Percentiles rank a stretch among this genome's conserved stretches.
phyloP scores from a whole-genome alignment of 305 asterid species.

The Caryopteris hybrid region DNA sequence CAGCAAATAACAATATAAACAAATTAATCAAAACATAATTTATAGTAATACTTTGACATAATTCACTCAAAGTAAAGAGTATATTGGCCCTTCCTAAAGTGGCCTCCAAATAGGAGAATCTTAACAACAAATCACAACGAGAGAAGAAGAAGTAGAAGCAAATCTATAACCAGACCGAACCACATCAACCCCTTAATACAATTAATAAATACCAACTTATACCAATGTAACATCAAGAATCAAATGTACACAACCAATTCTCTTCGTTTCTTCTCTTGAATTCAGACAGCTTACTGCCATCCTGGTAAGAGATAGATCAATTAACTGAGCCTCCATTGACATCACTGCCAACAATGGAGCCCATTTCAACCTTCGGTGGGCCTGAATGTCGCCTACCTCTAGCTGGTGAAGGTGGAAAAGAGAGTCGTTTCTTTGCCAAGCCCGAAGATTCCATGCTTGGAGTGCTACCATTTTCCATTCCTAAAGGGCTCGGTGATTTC shows the following conservation, averaged over 20 bases:
- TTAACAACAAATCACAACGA: not conserved
- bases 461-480: slow-evolving; percentile 38
- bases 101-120: slow-evolving; percentile 10
- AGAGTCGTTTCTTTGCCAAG: slow-evolving; percentile 58
- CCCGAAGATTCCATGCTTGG: slow-evolving; percentile 42
- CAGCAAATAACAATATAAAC: not conserved
- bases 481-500: slow-evolving; percentile 51
- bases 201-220: slow-evolving; percentile 27
- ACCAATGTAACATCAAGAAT: slow-evolving; percentile 12
- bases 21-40: not conserved
- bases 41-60: not conserved
- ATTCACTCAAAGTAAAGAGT: not conserved
- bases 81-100: not conserved
- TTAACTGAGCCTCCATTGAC: slow-evolving; percentile 34
- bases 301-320: not conserved
- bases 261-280: slow-evolving; percentile 7
- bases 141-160: not conserved
- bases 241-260: slow-evolving; percentile 11
- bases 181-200: slow-evolving; percentile 21
- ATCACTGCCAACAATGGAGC: slow-evolving; percentile 16
- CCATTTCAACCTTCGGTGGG: slow-evolving; percentile 49
- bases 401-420: slow-evolving; percentile 75
- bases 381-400: slow-evolving; percentile 56
- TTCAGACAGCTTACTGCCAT: slow-evolving; percentile 8
- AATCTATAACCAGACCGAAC: slow-evolving; percentile 11